These are phyloP conservation scores for Peronospora destructor DNA, from an alignment of 352 stramenopile genomes.

Conservation along the genomic window DNA sequence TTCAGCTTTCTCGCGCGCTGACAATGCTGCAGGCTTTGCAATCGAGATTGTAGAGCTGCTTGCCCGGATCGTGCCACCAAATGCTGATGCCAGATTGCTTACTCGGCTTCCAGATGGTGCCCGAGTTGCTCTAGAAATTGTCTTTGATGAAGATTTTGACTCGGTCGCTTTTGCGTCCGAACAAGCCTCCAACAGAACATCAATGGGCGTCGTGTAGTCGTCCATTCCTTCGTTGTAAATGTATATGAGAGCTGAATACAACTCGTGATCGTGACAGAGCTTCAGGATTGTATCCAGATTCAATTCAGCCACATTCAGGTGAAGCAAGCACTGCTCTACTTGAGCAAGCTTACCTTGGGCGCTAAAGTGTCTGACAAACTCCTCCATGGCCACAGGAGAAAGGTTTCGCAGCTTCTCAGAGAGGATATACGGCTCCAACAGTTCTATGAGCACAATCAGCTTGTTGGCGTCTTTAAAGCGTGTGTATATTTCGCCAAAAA, in stretches of 20 bases:
- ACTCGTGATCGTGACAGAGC: conserved; percentile 85
- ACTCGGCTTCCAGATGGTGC: conserved; percentile 42
- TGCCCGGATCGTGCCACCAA: conserved; percentile 44
- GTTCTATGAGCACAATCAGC: conserved; percentile 87
- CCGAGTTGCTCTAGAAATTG: conserved; percentile 16
- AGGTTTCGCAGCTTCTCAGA: conserved; percentile 90
- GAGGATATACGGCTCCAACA: conserved; percentile 92
- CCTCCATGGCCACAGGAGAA: conserved; percentile 87
- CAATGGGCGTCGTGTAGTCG: conserved; percentile 89
- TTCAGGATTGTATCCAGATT: conserved; percentile 92
- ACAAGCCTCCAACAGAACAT: conserved; percentile 81
- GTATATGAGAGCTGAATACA: conserved; percentile 92
- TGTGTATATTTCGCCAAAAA: conserved; percentile 86
- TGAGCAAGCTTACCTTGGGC: conserved; percentile 78
- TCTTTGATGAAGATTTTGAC: conserved; percentile 11
- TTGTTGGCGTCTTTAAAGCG: conserved; percentile 79
- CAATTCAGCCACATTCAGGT: conserved; percentile 90
- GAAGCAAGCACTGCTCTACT: conserved; percentile 91
- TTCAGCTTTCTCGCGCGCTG: conserved; percentile 25
- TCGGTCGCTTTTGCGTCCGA: conserved; percentile 43
- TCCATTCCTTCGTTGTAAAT: conserved; percentile 91
- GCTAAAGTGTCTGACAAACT: conserved; percentile 91
- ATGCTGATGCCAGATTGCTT: conserved; percentile 55
- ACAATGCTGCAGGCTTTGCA: conserved; percentile 24
- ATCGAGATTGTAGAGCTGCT: conserved; percentile 31